These are phyloP conservation scores for Ceratobasidium sp. DNA, from an alignment of 1,284 basidiomycete species.

Conservation along the genomic window DNA sequence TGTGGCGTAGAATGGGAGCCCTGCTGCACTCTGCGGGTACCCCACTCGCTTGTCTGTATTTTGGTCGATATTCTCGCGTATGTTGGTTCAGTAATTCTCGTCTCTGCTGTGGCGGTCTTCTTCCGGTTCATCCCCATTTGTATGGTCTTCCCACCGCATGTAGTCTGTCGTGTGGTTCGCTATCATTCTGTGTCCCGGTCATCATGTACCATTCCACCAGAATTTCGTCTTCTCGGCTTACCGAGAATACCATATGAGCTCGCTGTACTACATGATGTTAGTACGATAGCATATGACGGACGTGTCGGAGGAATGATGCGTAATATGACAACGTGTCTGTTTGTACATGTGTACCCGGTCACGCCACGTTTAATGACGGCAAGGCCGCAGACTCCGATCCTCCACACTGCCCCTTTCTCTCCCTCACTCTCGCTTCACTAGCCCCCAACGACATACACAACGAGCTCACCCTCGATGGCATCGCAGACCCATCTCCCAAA, in stretches of 20 bases:
- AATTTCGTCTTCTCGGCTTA: background rate
- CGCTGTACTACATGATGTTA: background rate
- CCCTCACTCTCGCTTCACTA: background rate
- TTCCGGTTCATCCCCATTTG: no score
- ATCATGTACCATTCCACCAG: no score
- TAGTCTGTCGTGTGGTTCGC: no score
- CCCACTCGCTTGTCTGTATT: no score
- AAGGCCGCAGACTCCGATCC: constrained; percentile 18
- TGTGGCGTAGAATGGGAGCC: no score
- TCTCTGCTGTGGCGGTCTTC: no score
- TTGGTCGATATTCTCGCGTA: no score
- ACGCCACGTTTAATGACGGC: constrained; percentile 44
- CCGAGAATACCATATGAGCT: background rate
- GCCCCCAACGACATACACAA: background rate
- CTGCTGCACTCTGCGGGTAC: no score
- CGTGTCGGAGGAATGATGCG: constrained; percentile 26
- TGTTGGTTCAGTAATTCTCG: no score
- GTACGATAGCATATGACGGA: constrained; percentile 6
- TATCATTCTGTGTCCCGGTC: no score
- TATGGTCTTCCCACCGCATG: no score
- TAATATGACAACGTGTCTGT: constrained; percentile 46
- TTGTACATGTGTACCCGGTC: constrained; percentile 24
- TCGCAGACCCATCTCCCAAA: background rate
- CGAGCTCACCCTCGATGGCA: background rate
- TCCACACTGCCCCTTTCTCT: constrained; percentile 25